Conservation (phyloP, 2,329 filamentous ascomycete genomes). For the Sphaerulina populicola region DNA sequence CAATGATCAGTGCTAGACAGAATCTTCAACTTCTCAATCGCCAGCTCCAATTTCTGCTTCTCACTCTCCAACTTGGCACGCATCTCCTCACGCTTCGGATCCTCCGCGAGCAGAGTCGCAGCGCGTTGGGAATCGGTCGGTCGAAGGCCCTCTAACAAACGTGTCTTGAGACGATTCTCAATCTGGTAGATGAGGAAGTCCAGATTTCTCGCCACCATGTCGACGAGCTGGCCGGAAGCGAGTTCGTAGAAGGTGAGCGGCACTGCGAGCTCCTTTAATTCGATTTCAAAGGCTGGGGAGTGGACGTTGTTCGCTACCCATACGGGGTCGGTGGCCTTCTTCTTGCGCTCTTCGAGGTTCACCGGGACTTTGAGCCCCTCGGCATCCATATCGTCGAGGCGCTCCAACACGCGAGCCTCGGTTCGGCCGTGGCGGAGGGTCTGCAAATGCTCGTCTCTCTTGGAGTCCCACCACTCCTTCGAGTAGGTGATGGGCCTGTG, state of each 20-base stretch:
- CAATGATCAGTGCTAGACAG: conserved; percentile 3
- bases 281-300: conserved; percentile 50
- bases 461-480: conserved; percentile 18
- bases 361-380: conserved; percentile 16
- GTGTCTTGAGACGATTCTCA: conserved; percentile 3
- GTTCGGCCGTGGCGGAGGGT: conserved; percentile 27
- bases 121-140: conserved; percentile 18
- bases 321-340: conserved; percentile 26
- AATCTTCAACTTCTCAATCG: conserved; percentile 22
- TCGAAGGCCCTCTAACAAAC: conserved; percentile 12
- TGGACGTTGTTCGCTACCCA: conserved; percentile 40
- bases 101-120: conserved; percentile 31
- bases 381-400: conserved; percentile 24
- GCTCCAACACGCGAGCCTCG: conserved; percentile 22
- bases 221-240: conserved; percentile 56
- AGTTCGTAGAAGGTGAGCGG: conserved; percentile 62
- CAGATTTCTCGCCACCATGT: conserved; percentile 36
- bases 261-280: conserved; percentile 55
- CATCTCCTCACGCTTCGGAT: conserved; percentile 27
- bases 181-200: conserved; percentile 21
- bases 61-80: conserved; percentile 25
- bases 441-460: conserved; percentile 19
- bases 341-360: conserved; percentile 26
- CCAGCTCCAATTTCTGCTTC: conserved; percentile 28
- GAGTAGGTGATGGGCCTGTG: conserved; percentile 32